Percentiles rank a stretch among this genome's conserved stretches.
phyloP scores from a whole-genome alignment of 257 asterid genomes.

The Ilex asprella region DNA sequence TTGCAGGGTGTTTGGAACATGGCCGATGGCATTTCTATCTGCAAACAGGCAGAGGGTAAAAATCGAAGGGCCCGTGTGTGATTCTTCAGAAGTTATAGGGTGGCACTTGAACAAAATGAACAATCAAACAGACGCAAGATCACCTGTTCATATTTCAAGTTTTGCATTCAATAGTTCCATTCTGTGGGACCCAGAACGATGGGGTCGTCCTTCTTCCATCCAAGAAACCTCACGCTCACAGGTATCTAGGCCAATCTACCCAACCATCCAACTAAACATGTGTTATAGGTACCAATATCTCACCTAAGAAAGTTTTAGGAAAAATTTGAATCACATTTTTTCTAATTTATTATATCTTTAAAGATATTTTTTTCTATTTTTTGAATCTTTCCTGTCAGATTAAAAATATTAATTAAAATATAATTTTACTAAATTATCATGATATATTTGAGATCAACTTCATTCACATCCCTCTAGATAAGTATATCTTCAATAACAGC shows the following conservation, averaged over 20 bases:
- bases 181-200: conserved; percentile 96
- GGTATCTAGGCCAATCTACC: conserved; percentile 20
- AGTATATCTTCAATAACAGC: too few relatives aligned
- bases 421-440: too few relatives aligned
- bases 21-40: conserved; percentile 70
- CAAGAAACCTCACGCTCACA: conserved; percentile 76
- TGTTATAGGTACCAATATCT: too few relatives aligned
- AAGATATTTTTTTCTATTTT: too few relatives aligned
- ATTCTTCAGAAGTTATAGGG: conserved; percentile 67
- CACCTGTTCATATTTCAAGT: conserved; percentile 62
- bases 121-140: conserved; percentile 32
- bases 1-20: conserved; percentile 74
- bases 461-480: too few relatives aligned
- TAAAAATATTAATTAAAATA: too few relatives aligned
- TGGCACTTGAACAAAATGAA: conserved; percentile 78
- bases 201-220: conserved; percentile 80
- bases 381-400: too few relatives aligned
- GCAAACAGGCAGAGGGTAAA: conserved; percentile 52
- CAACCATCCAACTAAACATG: not conserved
- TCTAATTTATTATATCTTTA: too few relatives aligned
- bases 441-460: too few relatives aligned
- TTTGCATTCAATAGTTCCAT: conserved; percentile 90
- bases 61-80: conserved; percentile 75
- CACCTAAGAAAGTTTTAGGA: too few relatives aligned
- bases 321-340: too few relatives aligned